Base-by-base conservation (phyloP, 176 grass and related monocot genomes). In the Triticum timopheevii region DNA sequence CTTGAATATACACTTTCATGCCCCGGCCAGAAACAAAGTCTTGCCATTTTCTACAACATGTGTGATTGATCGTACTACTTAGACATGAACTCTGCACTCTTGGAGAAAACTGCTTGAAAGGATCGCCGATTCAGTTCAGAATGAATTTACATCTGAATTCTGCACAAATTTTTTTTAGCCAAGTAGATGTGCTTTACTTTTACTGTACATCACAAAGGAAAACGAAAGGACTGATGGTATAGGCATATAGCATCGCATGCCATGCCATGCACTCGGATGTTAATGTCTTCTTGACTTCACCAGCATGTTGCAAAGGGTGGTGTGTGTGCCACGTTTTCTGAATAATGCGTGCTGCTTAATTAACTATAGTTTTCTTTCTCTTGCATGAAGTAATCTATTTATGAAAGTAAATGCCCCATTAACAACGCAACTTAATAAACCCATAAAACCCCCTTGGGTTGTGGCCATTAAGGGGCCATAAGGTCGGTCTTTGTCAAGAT, bases 371-470 rank as follows among this genome's bases (percentile, higher is more conserved):
- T 59, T 28, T 91, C 52, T 52, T 52, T 67, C 61, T 63, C 36
- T 85, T 64, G 1, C 81, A 85, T 69, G 85, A 76, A 80, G 82
- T 64, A 87, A 82, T 87, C 69, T 31, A 88, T 91, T 85, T 70
- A 79, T 52, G 77, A 54, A 22, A 88, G 8, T 88, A 88, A 91
- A 76, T 39, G 77, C 50, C 33, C 7, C 30, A 76, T 85, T 91
- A 88, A 91, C 82, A 63, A 31, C 39, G n/a, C 28, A 6, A 6
- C 39, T 91, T 85, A 88, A 80, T 76, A 34, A 70, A 85, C 40
- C 50, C 40, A 88, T 85, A 81, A 78, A 91, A 38, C 31, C 40
- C 54, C 69, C 24, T 88, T 91, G 52, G 87, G 20, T 69, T 47
- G 74, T 22, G 64, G 30, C 81, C 27, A 77, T 81, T 65, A 82